phyloP scores from a whole-genome alignment of 1,284 basidiomycete species.

The Leccinum griseonigrum region DNA sequence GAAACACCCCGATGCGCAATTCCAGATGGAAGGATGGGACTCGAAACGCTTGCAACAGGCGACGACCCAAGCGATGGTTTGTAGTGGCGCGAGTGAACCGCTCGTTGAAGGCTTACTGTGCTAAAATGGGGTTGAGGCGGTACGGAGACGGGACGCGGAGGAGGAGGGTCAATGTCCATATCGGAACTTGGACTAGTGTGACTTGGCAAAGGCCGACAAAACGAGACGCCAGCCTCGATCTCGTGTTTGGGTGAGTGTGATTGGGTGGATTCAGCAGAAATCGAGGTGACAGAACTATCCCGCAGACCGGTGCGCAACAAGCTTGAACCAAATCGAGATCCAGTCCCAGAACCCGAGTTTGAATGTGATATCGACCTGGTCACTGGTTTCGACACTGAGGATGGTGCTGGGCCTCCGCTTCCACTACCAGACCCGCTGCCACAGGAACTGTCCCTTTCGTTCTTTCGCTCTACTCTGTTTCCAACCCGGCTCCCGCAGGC shows the following conservation, averaged over 20 bases:
- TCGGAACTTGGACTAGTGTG: conserved; percentile 14
- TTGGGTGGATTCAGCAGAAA: conserved; percentile 26
- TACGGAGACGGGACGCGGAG: conserved; percentile 18
- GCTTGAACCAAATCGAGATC: conserved; percentile 28
- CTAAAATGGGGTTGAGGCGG: conserved; percentile 15
- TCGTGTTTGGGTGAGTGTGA: conserved; percentile 13
- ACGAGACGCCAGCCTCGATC: conserved; percentile 1
- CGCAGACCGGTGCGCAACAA: conserved; percentile 22
- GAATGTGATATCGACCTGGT: conserved; percentile 26
- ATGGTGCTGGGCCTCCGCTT: conserved; percentile 11
- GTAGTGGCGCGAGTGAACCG: not conserved
- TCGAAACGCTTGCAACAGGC: conserved; percentile 17
- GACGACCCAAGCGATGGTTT: conserved; percentile 14
- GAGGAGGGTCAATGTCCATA: conserved; percentile 30
- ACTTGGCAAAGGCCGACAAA: conserved; percentile 8
- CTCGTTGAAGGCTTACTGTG: not conserved
- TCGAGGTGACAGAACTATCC: conserved; percentile 31
- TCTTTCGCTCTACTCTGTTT: conserved; percentile 8
- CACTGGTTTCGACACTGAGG: conserved; percentile 18
- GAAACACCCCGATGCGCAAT: not conserved
- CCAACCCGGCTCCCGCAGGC: conserved; percentile 5
- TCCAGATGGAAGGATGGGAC: conserved; percentile 11
- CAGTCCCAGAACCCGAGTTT: conserved; percentile 24
- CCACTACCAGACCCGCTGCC: conserved; percentile 12
- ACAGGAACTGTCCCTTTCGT: conserved; percentile 13